Evolutionary conservation across 23 red algal species (phyloP), one percentile per base, ranked within the genome.

Genomic region (Gracilaria caudata): DNA sequence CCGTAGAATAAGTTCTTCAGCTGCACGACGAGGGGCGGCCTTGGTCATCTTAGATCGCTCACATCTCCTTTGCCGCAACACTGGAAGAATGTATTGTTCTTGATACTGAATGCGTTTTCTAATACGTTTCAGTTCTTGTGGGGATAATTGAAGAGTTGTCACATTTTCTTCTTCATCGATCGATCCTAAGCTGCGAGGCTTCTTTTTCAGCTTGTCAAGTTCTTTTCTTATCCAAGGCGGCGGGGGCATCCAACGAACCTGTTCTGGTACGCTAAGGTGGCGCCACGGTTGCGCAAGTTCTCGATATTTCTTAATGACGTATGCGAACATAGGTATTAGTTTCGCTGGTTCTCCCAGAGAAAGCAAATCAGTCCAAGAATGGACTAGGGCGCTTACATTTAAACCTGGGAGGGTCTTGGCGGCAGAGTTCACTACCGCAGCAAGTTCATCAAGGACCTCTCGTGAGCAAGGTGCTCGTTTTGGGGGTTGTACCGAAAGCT

Each of bases 1-100:
- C 16, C 86, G 72, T 59, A 89, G 34, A 68, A 89, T 80, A 0
- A 89, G n/a, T 72, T 89, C 86, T 54, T 89, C 86, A 39, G 86
- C 86, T 28, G 73, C 74, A 8, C 51, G 73, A 64, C 86, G 68
- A 26, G 86, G 86, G 16, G 46, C 74, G 16, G 39, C 39, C 36
- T 53, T 78, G 20, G 72, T 60, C 38, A 44, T 46, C 58, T 72
- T 65, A 8, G 74, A 35, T 47, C 41, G 39, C 17, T 78, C 58
- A 26, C 60, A 78, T 43, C 49, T 63, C 23, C 74, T 68, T 41
- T 34, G 35, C 7, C 76, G 16, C 51, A 89, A 55, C 37, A 41
- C 51, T 39, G 86, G 86, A 30, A 79, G 25, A 34, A 89, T 26
- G n/a, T 72, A 79, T 66, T 43, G 26, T 63, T 89, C 74, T 39